Percentiles rank a stretch among this genome's conserved stretches.
phyloP scores from a whole-genome alignment of 2,329 filamentous ascomycete genomes.

The Fusarium chlamydosporum region DNA sequence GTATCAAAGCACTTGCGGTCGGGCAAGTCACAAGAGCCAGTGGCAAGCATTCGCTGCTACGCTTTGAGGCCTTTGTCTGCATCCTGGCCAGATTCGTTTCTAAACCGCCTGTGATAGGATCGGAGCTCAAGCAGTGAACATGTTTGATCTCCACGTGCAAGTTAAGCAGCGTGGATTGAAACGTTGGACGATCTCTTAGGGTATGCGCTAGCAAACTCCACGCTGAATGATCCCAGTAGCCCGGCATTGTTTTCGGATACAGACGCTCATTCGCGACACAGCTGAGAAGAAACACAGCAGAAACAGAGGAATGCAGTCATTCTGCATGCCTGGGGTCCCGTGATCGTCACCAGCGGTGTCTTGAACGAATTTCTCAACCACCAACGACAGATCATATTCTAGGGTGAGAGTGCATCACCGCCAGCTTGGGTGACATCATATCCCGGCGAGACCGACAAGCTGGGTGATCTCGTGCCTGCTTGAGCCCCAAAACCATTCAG shows the following conservation, averaged over 20 bases:
- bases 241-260: constrained; percentile 17
- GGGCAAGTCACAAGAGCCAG: constrained; percentile 18
- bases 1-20: constrained; percentile 8
- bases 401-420: constrained; percentile 35
- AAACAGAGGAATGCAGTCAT: constrained; percentile 37
- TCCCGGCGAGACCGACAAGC: constrained; percentile 36
- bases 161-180: constrained; percentile 39
- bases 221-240: constrained; percentile 33
- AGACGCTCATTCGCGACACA: constrained; percentile 26
- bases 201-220: constrained; percentile 36
- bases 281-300: constrained; percentile 14
- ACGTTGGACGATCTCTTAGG: constrained; percentile 38
- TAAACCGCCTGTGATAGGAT: constrained; percentile 23
- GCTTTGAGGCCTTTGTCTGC: constrained; percentile 13
- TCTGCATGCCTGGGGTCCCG: constrained; percentile 32
- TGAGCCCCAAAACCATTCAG: constrained; percentile 40
- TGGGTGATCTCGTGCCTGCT: constrained; percentile 20
- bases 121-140: constrained; percentile 21
- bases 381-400: constrained; percentile 30
- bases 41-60: constrained; percentile 18
- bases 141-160: constrained; percentile 40
- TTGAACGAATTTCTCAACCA: constrained; percentile 21
- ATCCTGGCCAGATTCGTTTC: constrained; percentile 18
- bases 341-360: constrained; percentile 37
- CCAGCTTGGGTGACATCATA: constrained; percentile 43